phyloP scores from a whole-genome alignment of 1,284 basidiomycete genomes.

The Ganoderma lingzhi region DNA sequence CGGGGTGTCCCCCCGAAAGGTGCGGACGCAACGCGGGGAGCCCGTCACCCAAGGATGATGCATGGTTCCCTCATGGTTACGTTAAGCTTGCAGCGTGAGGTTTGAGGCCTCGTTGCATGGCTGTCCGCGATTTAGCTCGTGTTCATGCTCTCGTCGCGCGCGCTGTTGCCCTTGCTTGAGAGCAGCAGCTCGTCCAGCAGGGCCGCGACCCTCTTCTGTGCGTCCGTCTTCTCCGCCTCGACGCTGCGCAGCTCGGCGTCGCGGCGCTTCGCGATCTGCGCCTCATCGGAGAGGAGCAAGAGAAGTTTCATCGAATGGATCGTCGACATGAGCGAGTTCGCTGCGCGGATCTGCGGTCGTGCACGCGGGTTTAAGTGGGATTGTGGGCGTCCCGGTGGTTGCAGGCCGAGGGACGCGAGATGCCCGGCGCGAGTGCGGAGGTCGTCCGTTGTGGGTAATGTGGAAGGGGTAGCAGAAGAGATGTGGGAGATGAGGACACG shows the following conservation, averaged over 20 bases:
- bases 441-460: background rate
- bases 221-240: constrained; percentile 66
- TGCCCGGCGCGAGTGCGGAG: background rate
- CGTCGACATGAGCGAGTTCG: constrained; percentile 89
- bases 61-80: background rate
- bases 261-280: constrained; percentile 78
- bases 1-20: background rate
- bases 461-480: background rate
- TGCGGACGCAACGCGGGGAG: background rate
- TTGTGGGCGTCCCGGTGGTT: constrained; percentile 10
- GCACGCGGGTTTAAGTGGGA: background rate
- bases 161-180: constrained; percentile 16
- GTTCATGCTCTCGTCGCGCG: constrained; percentile 4
- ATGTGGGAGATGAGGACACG: constrained; percentile 8
- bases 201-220: constrained; percentile 69
- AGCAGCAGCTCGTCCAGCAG: constrained; percentile 74
- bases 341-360: constrained; percentile 75
- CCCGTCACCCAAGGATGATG: background rate
- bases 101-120: background rate
- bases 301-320: constrained; percentile 94
- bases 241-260: constrained; percentile 75
- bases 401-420: background rate
- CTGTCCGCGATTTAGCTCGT: background rate
- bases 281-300: constrained; percentile 89
- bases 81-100: background rate